Evolutionary conservation across 2,329 filamentous ascomycete species (phyloP).

Genomic region (Bimuria novae-zelandiae): DNA sequence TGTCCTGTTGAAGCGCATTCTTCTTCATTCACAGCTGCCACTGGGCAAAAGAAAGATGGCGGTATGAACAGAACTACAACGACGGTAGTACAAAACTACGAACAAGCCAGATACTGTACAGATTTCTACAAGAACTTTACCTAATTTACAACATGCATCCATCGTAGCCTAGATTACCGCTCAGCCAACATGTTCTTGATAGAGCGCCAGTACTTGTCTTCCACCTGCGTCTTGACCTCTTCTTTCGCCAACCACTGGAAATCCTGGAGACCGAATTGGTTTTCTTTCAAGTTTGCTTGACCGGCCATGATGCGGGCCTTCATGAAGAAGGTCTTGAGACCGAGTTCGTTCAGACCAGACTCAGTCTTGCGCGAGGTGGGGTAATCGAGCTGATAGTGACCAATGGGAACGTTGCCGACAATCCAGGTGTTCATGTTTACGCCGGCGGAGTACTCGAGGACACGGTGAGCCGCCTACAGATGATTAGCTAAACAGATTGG

Average conservation of each 20-base stretch:
- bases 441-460: constrained; percentile 77
- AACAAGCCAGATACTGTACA: constrained; percentile 18
- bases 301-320: constrained; percentile 96
- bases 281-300: constrained; percentile 79
- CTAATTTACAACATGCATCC: constrained; percentile 12
- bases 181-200: constrained; percentile 84
- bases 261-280: constrained; percentile 73
- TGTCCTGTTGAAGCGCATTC: too few species aligned
- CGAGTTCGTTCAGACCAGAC: constrained; percentile 53
- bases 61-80: too few species aligned
- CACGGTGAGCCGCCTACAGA: constrained; percentile 76
- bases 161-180: constrained; percentile 61
- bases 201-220: constrained; percentile 70
- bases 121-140: constrained; percentile 20
- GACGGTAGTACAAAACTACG: too few species aligned
- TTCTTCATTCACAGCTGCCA: too few species aligned
- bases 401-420: constrained; percentile 86
- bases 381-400: constrained; percentile 70
- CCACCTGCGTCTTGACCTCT: constrained; percentile 73
- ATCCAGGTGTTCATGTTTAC: constrained; percentile 99
- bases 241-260: constrained; percentile 94
- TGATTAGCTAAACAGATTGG: constrained; percentile 22
- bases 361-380: constrained; percentile 35
- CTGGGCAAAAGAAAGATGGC: too few species aligned
- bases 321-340: constrained; percentile 91